These are phyloP conservation scores for Rubia tinctorum DNA, from an alignment of 305 asterid genomes.

Conservation along the genomic window DNA sequence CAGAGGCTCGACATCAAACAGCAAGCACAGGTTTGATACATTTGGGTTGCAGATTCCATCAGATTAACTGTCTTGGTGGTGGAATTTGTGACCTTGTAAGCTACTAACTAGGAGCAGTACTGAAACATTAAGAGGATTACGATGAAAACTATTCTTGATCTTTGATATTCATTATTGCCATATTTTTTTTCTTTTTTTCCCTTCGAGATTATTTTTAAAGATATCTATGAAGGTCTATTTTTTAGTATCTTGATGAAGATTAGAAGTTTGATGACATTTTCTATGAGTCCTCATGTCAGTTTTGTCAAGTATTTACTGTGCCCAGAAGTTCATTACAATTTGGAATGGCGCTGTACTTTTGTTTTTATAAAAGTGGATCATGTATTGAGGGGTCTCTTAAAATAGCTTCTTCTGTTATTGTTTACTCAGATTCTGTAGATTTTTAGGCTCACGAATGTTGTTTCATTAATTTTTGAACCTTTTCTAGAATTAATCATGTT, in stretches of 20 bases:
- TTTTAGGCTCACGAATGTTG: background rate
- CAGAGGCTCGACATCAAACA: too few relatives aligned
- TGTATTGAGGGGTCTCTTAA: background rate
- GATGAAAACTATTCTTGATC: background rate
- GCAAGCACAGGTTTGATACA: constrained; percentile 57
- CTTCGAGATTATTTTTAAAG: constrained; percentile 22
- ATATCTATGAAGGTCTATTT: background rate
- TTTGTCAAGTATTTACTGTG: background rate
- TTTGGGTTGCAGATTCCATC: background rate
- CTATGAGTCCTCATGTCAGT: background rate
- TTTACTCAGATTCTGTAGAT: background rate
- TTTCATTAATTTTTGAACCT: background rate
- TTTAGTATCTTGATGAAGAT: background rate
- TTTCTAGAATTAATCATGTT: background rate
- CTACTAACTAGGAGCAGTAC: background rate
- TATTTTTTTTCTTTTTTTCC: background rate
- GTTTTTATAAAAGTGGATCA: background rate
- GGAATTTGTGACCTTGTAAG: background rate
- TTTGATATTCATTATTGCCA: too few relatives aligned
- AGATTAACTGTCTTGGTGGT: background rate
- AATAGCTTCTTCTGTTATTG: background rate
- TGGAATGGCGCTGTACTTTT: background rate
- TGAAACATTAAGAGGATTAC: background rate
- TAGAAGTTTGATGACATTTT: background rate
- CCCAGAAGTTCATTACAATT: background rate